Percentiles rank a stretch among this genome's conserved stretches.
These are phyloP conservation scores for Oryza coarctata DNA, from an alignment of 176 grass and related monocot genomes.

Conservation along the genomic window DNA sequence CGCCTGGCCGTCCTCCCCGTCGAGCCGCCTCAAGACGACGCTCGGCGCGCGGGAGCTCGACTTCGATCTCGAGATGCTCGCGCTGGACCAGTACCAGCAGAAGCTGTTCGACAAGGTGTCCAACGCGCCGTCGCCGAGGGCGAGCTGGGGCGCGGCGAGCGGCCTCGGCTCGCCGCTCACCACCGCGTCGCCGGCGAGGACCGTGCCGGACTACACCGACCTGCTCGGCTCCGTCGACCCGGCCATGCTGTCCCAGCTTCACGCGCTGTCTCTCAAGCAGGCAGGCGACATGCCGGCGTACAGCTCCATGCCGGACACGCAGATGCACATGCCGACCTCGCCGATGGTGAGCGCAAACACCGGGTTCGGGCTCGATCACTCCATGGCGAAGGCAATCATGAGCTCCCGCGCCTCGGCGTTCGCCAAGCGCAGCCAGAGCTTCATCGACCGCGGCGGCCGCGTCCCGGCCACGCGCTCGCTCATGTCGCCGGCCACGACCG, in stretches of 20 bases:
- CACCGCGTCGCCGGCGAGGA: background rate
- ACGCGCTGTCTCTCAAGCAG: conserved; percentile 63
- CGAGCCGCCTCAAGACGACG: conserved; percentile 64
- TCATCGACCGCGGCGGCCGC: conserved; percentile 67
- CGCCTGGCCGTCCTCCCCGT: conserved; percentile 46
- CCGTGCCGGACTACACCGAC: conserved; percentile 57
- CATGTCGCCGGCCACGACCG: conserved; percentile 52
- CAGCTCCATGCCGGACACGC: conserved; percentile 43
- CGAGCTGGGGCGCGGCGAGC: conserved; percentile 50
- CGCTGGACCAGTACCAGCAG: conserved; percentile 84
- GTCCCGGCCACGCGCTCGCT: conserved; percentile 38
- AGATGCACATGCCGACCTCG: conserved; percentile 60
- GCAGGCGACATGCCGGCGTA: conserved; percentile 50
- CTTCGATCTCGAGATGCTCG: conserved; percentile 69
- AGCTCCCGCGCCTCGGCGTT: conserved; percentile 77
- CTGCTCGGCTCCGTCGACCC: conserved; percentile 56
- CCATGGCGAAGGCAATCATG: conserved; percentile 88
- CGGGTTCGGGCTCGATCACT: conserved; percentile 64
- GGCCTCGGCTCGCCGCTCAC: conserved; percentile 43
- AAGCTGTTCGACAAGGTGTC: conserved; percentile 80
- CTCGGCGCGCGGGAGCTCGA: conserved; percentile 63
- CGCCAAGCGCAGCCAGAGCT: conserved; percentile 96
- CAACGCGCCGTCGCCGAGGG: conserved; percentile 53
- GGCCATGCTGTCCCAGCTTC: conserved; percentile 65
- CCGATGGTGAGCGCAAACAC: conserved; percentile 52